A percentile compares a stretch with the other conserved stretches of the same genome.
These are phyloP conservation scores for Stereocaulon alpinum DNA, from an alignment of 495 filamentous ascomycete genomes.

Conservation along the genomic window DNA sequence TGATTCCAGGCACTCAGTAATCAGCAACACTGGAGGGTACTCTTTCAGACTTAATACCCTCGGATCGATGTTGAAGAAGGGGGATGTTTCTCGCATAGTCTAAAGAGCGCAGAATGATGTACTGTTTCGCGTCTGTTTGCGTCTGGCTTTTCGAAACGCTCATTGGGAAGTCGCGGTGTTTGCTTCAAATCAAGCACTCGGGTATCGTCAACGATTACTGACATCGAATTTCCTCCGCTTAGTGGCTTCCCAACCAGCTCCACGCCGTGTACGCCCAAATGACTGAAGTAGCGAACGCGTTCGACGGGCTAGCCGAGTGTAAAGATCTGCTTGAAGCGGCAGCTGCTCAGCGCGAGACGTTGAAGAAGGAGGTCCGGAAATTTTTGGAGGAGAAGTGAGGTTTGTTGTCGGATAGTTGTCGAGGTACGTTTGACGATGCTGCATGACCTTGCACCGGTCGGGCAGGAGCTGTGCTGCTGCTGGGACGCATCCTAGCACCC, in stretches of 20 bases:
- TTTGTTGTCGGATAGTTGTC: too few species aligned
- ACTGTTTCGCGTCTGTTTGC: too few species aligned
- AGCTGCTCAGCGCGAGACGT: constrained; percentile 52
- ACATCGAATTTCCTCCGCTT: neutral
- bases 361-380: constrained; percentile 68
- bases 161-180: too few species aligned
- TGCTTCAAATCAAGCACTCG: neutral
- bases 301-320: constrained; percentile 30
- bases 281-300: constrained; percentile 45
- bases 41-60: too few species aligned
- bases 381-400: constrained; percentile 67
- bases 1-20: neutral
- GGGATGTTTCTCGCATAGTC: too few species aligned
- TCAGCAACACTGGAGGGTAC: neutral
- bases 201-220: neutral
- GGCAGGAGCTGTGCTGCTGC: too few species aligned
- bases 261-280: constrained; percentile 68
- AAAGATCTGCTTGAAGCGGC: constrained; percentile 64
- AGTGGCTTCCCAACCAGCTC: constrained; percentile 82
- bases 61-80: too few species aligned
- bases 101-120: too few species aligned
- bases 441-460: too few species aligned
- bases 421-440: too few species aligned
- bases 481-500: too few species aligned
- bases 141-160: too few species aligned